Percentiles rank a stretch among this genome's conserved stretches.
Conservation (phyloP, 2,329 filamentous ascomycete species). For the Biscogniauxia marginata region DNA sequence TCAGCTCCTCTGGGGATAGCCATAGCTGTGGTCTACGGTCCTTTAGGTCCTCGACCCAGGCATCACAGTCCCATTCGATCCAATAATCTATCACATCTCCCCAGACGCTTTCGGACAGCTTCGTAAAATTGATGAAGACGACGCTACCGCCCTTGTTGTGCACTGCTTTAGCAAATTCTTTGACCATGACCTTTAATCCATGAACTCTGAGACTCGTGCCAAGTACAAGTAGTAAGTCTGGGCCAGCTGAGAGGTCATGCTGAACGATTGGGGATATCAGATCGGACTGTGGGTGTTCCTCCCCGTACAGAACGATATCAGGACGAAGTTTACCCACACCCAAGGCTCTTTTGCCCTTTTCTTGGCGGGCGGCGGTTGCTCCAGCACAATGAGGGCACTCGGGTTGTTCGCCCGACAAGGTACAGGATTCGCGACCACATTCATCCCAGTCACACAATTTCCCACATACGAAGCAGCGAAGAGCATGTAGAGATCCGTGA, state of each 20-base stretch:
- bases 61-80: slow-evolving; percentile 73
- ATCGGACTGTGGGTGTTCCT: slow-evolving; percentile 68
- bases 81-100: slow-evolving; percentile 72
- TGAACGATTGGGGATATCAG: slow-evolving; percentile 67
- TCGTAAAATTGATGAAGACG: slow-evolving; percentile 71
- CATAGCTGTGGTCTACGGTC: slow-evolving; percentile 58
- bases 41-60: slow-evolving; percentile 66
- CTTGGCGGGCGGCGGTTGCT: slow-evolving; percentile 60
- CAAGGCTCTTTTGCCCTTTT: slow-evolving; percentile 64
- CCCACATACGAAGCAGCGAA: slow-evolving; percentile 64
- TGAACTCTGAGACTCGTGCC: slow-evolving; percentile 71
- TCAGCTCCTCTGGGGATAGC: slow-evolving; percentile 46
- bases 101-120: slow-evolving; percentile 70
- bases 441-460: slow-evolving; percentile 61
- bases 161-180: slow-evolving; percentile 69
- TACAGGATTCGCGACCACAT: slow-evolving; percentile 52
- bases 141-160: slow-evolving; percentile 68
- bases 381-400: slow-evolving; percentile 65
- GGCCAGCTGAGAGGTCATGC: slow-evolving; percentile 62
- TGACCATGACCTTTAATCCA: slow-evolving; percentile 68
- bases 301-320: slow-evolving; percentile 72
- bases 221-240: slow-evolving; percentile 67
- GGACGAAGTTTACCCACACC: slow-evolving; percentile 67
- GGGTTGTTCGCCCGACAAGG: slow-evolving; percentile 63
- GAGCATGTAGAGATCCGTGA: slow-evolving; percentile 64